Base-by-base conservation (phyloP, 805 yeast species). In the Saccharomycopsis fibuligera region DNA sequence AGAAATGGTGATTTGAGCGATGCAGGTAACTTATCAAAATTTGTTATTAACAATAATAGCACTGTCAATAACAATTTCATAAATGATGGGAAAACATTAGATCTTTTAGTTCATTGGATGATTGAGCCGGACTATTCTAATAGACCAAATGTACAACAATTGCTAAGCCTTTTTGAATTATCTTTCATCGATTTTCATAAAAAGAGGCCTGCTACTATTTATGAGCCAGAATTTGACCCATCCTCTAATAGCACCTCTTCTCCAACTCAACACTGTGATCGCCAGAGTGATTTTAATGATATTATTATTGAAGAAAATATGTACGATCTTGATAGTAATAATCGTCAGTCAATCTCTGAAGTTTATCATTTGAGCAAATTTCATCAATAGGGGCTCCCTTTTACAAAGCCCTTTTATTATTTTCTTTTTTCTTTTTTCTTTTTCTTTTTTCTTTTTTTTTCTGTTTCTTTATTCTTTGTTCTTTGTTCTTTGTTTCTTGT, bases 1-100 rank as follows among this genome's bases (percentile, higher is more conserved):
- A 74, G 99, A 56, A 86, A 96, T 37, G 99, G 98, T 0, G 99
- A 93, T 63, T 70, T 93, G 55, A 81, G 95, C 16, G 99, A 93
- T 63, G 97, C 98, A 0, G 97, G 98, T 1, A 78, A 81, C 57
- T 70, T 90, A 51, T 80, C 88, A n/a, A 25, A 10, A n/a, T 19
- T 39, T 5, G 21, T 39, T 6, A 19, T 14, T 19, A 21, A 22
- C 9, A 41, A 33, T 29, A 35, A 21, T 22, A 35, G 16, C 25
- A 23, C 23, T 6, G 33, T 14, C 17, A 25, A 35, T 24, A 33
- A 21, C n/a, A 33, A 45, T 45, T 91, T 95, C 65, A 74, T 93
- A 59, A 72, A 80, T 21, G 85, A 83, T 62, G 83, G 84, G 12
- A 72, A 80, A 43, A 78, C 86, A 4, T 69, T 93, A 40, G 99